phyloP scores from a whole-genome alignment of 2,329 filamentous ascomycete species.

The Talaromyces amestolkiae region DNA sequence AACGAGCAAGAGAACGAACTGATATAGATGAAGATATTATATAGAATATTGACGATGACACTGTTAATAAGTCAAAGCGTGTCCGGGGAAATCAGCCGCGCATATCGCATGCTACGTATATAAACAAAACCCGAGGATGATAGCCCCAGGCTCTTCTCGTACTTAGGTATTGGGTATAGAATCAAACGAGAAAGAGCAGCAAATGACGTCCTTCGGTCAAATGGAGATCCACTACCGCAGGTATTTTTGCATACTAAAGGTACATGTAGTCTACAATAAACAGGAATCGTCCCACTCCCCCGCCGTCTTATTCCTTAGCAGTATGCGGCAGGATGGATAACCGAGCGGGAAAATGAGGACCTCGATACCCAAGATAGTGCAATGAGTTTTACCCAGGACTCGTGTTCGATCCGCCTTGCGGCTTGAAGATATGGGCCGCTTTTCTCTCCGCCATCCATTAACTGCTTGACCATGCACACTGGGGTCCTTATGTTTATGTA shows the following conservation, averaged over 20 bases:
- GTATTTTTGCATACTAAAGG: not conserved
- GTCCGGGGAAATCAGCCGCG: not conserved
- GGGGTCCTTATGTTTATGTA: too few species aligned
- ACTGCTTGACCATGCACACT: too few species aligned
- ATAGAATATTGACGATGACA: not conserved
- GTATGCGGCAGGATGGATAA: not conserved
- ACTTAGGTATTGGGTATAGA: not conserved
- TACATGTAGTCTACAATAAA: not conserved
- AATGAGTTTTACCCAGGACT: not conserved
- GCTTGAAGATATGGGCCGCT: not conserved
- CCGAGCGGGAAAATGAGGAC: not conserved
- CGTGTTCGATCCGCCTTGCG: not conserved
- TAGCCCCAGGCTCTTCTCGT: not conserved
- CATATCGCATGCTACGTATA: not conserved
- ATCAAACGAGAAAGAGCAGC: not conserved
- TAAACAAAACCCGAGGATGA: not conserved
- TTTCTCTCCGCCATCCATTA: too few species aligned
- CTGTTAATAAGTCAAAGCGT: not conserved
- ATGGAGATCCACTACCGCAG: not conserved
- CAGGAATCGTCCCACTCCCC: not conserved
- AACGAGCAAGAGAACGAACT: too few species aligned
- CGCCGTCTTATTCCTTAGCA: rapidly evolving
- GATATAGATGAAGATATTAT: not conserved
- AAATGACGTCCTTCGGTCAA: slow-evolving; percentile 1
- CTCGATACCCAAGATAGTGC: too few species aligned